Evolutionary conservation across 106 monocot genomes (phyloP).

Genomic region (Posidonia australis): DNA sequence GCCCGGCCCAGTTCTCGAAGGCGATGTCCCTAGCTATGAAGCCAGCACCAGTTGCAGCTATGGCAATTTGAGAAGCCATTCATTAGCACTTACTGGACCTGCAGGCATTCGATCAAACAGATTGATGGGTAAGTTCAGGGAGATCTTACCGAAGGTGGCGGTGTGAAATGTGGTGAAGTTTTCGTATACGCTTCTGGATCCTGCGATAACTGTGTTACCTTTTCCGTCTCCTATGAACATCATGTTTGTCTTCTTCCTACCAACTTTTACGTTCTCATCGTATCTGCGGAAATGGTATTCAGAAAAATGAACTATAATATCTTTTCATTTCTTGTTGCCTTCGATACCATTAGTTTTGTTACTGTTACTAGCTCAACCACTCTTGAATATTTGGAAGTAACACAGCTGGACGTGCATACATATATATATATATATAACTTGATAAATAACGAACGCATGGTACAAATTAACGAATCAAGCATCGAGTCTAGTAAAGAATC

Average conservation of each 20-base stretch:
- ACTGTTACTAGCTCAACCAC: no score
- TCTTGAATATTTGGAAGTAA: no score
- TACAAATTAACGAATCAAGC: no score
- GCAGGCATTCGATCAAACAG: neutral
- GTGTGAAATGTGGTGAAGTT: constrained; percentile 35
- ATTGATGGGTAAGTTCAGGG: neutral
- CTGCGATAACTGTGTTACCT: constrained; percentile 18
- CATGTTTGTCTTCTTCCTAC: constrained; percentile 19
- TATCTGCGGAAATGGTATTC: constrained; percentile 37
- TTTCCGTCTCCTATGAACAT: constrained; percentile 29
- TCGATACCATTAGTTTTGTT: no score
- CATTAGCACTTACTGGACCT: neutral
- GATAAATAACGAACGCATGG: no score
- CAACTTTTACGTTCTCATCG: constrained; percentile 40
- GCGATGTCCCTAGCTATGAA: constrained; percentile 80
- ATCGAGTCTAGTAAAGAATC: no score
- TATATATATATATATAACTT: no score
- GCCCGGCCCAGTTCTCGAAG: constrained; percentile 71
- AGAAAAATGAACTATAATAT: no score
- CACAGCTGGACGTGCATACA: no score
- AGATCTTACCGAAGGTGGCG: constrained; percentile 26
- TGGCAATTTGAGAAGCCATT: neutral
- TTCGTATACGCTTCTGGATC: constrained; percentile 17
- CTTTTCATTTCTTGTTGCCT: no score
- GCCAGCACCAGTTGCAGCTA: constrained; percentile 60